These are phyloP conservation scores for Melanopsichium pennsylvanicum DNA, from an alignment of 1,284 basidiomycete species.

Conservation along the genomic window DNA sequence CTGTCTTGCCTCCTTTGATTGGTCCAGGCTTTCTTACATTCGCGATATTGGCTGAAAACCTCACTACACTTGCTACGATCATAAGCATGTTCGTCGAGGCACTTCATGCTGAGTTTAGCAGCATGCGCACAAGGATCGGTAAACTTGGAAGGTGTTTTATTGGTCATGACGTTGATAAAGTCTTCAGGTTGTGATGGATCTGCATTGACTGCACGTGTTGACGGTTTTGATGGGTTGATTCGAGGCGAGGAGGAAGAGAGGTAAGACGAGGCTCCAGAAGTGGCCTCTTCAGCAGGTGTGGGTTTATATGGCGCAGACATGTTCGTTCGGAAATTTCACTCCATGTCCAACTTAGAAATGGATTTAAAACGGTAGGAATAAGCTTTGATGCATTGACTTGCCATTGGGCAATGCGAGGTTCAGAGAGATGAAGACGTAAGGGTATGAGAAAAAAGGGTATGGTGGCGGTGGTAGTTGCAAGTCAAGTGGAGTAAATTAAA, in stretches of 20 bases:
- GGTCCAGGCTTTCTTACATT: constrained; percentile 60
- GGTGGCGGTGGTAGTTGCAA: too few relatives aligned
- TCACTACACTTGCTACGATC: constrained; percentile 57
- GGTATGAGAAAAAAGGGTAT: too few relatives aligned
- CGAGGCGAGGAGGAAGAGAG: constrained; percentile 29
- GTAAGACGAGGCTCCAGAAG: constrained; percentile 12
- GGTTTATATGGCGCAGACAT: constrained; percentile 33
- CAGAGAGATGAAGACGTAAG: too few relatives aligned
- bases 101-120: constrained; percentile 60
- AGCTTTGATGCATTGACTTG: not conserved
- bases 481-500: too few relatives aligned
- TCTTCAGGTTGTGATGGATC: constrained; percentile 43
- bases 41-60: constrained; percentile 56
- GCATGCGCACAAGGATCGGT: constrained; percentile 63
- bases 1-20: constrained; percentile 48
- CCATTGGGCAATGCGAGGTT: too few relatives aligned
- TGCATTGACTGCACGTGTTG: too few relatives aligned
- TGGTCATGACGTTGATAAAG: constrained; percentile 46
- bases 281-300: constrained; percentile 10
- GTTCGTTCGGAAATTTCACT: not conserved
- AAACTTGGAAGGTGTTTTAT: constrained; percentile 55
- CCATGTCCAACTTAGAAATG: too few relatives aligned
- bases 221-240: not conserved
- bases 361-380: too few relatives aligned
- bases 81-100: constrained; percentile 59